Evolutionary conservation across 768 basidiomycete genomes (phyloP), one percentile per base, ranked within the genome.

Genomic region (Leccinellum rugosiceps): DNA sequence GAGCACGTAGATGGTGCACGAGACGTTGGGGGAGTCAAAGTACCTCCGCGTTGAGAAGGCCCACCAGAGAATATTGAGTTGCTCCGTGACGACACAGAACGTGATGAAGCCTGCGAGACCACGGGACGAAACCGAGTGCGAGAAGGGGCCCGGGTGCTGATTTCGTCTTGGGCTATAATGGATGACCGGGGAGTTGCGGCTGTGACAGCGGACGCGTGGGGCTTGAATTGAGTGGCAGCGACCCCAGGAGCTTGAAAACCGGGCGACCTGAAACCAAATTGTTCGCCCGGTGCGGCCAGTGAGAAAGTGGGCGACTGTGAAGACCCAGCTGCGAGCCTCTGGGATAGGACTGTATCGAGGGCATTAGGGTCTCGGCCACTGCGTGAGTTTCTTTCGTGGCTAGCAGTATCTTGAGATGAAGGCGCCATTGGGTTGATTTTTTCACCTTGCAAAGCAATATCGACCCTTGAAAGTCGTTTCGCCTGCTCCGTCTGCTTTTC

Each of bases 381-480:
- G 35, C 11, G 4, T 10, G 25, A 49, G 25, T 15, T 35, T 38
- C n/a, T 0, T 31, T 30, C 14, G 6, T 17, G 41, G n/a, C 41
- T 11, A 4, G 41, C 11, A 15, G 45, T 14, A 17, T 23, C 25
- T 23, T 47, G 45, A 14, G 17, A 45, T 5, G 50, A 32, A 2
- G 47, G 55, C 5, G 52, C 59, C 59, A 60, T 60, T 2, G 52
- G 56, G n/a, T 60, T 60, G 13, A 56, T n/a, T 4, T 21, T 17
- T 21, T 57, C 11, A 2, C 43, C 41, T 35, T 57, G 35, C 4
- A 23, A 53, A 17, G 56, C 47, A 2, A 50, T 19, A 34, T 60
- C 31, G 3, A 57, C 19, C 26, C 34, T 50, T 10, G 45, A 47
- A n/a, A 17, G 14, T 10, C 14, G 2, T 57, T 30, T 59, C 4